These are phyloP conservation scores for Rhodosporidiobolus sp. DNA, from an alignment of 768 basidiomycete species.

Conservation along the genomic window DNA sequence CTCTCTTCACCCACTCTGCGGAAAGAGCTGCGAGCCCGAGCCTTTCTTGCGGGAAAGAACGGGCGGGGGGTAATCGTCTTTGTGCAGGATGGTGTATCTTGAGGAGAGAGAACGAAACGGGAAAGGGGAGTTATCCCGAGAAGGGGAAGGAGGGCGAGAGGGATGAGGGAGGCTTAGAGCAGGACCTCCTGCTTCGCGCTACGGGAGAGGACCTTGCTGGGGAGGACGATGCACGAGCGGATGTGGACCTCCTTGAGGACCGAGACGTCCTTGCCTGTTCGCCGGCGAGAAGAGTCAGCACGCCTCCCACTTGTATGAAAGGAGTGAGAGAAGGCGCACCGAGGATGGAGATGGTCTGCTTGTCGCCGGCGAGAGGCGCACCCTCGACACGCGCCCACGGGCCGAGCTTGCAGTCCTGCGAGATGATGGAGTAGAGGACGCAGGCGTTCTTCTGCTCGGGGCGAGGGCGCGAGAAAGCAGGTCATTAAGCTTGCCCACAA, in stretches of 20 bases:
- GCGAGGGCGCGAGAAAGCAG: not conserved
- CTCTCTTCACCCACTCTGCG: no score
- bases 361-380: slow-evolving; percentile 47
- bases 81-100: no score
- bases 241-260: slow-evolving; percentile 52
- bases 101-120: no score
- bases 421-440: slow-evolving; percentile 51
- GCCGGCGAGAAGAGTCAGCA: not conserved
- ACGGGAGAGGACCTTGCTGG: slow-evolving; percentile 50
- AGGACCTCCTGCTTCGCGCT: slow-evolving; percentile 51
- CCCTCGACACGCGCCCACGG: slow-evolving; percentile 54
- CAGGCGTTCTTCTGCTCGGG: slow-evolving; percentile 47
- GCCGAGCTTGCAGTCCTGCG: slow-evolving; percentile 51
- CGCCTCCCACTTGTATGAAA: not conserved
- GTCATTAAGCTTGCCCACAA: not conserved
- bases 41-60: no score
- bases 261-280: slow-evolving; percentile 51
- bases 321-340: slow-evolving; percentile 44
- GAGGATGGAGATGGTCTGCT: slow-evolving; percentile 52
- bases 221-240: slow-evolving; percentile 53
- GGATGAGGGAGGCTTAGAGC: slow-evolving; percentile 42
- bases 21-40: no score
- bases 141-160: no score
- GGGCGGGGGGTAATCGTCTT: no score
- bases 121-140: no score